Conservation (phyloP, 768 basidiomycete species). For the Termitomyces sp. region DNA sequence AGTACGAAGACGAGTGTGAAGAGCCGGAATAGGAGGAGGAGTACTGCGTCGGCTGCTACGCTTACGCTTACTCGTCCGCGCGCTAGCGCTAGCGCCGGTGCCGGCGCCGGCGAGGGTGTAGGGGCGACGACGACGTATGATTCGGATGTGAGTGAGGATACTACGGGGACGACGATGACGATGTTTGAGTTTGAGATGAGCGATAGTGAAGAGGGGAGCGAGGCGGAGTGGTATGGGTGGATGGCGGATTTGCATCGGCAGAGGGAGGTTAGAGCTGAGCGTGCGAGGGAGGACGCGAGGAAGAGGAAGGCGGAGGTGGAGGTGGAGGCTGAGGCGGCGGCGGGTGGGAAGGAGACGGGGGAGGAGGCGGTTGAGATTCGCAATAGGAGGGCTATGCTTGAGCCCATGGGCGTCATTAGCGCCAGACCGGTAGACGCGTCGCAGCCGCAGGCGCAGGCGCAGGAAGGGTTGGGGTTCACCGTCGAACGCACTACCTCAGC, state of each 20-base stretch:
- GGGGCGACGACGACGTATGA: conserved; percentile 9
- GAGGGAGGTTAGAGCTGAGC: conserved; percentile 15
- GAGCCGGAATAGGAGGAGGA: background rate
- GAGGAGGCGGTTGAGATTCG: no score
- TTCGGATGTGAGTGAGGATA: conserved; percentile 19
- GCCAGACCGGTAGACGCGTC: no score
- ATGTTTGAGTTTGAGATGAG: conserved; percentile 19
- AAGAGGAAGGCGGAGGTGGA: background rate
- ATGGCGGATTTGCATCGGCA: conserved; percentile 45
- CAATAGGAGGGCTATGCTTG: conserved; percentile 19
- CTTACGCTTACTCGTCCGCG: no score
- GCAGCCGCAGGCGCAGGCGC: no score
- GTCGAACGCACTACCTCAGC: conserved; percentile 11
- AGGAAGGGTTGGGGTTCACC: no score
- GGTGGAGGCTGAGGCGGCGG: background rate
- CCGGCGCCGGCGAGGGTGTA: no score
- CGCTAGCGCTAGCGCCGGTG: no score
- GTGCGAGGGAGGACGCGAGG: conserved; percentile 7
- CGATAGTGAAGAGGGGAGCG: conserved; percentile 42
- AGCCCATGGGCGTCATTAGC: conserved; percentile 25
- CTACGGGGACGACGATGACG: conserved; percentile 10
- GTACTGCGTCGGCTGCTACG: background rate
- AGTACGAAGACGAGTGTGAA: background rate
- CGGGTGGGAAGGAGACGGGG: no score
- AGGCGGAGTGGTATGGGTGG: conserved; percentile 68